phyloP scores from a whole-genome alignment of 2,329 filamentous ascomycete species.

The Scleromitrula shiraiana region DNA sequence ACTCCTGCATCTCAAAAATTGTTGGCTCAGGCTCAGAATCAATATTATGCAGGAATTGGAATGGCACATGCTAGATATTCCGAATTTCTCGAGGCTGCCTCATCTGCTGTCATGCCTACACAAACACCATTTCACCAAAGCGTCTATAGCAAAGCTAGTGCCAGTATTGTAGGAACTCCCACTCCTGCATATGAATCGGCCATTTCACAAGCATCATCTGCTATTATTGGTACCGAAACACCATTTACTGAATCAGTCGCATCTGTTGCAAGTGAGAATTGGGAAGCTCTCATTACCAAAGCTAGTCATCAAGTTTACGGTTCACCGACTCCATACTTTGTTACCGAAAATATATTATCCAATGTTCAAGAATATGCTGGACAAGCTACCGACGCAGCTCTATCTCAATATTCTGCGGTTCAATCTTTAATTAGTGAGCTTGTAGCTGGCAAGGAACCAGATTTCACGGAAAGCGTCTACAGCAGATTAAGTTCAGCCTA shows the following conservation, averaged over 20 bases:
- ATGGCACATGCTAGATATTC: slow-evolving; percentile 72
- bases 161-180: slow-evolving; percentile 20
- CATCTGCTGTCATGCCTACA: slow-evolving; percentile 57
- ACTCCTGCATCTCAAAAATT: slow-evolving; percentile 44
- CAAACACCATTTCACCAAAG: slow-evolving; percentile 40
- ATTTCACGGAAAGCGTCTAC: slow-evolving; percentile 75
- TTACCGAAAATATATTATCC: slow-evolving; percentile 36
- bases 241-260: slow-evolving; percentile 44
- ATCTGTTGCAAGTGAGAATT: slow-evolving; percentile 37
- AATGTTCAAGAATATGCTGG: slow-evolving; percentile 51
- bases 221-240: slow-evolving; percentile 35
- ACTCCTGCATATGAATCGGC: slow-evolving; percentile 18
- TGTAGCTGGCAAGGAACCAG: slow-evolving; percentile 67
- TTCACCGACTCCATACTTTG: slow-evolving; percentile 27
- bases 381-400: slow-evolving; percentile 52
- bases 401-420: slow-evolving; percentile 60
- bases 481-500: slow-evolving; percentile 64
- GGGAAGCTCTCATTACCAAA: slow-evolving; percentile 28
- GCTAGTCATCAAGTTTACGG: slow-evolving; percentile 29
- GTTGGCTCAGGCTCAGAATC: slow-evolving; percentile 52
- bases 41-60: slow-evolving; percentile 73
- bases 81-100: slow-evolving; percentile 65
- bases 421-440: slow-evolving; percentile 69
- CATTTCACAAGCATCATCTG: slow-evolving; percentile 19
- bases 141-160: slow-evolving; percentile 21